These are phyloP conservation scores for Exophiala sp. DNA, from an alignment of 2,329 filamentous ascomycete species.

Conservation along the genomic window DNA sequence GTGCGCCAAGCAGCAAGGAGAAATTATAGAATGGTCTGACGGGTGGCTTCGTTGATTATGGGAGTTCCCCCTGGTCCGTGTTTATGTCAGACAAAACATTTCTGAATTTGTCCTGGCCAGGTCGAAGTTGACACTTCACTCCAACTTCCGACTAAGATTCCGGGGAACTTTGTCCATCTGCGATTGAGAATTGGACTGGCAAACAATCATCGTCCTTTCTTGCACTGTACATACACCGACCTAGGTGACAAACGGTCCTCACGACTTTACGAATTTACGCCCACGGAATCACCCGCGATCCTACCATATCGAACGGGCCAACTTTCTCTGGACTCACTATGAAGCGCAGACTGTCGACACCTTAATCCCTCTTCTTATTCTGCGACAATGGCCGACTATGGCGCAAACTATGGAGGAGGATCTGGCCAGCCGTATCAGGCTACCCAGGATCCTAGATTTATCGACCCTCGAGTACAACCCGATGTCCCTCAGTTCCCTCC, in stretches of 20 bases:
- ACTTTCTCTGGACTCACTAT: constrained; percentile 8
- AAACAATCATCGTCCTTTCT: too few relatives aligned
- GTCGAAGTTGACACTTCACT: not conserved
- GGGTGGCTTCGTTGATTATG: too few relatives aligned
- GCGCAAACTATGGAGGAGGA: constrained; percentile 19
- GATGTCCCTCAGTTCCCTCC: constrained; percentile 12
- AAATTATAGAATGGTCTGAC: too few relatives aligned
- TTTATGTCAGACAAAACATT: not conserved
- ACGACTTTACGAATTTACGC: not conserved
- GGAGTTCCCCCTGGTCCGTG: not conserved
- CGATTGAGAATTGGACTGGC: too few relatives aligned
- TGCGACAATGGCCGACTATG: constrained; percentile 24
- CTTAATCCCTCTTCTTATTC: constrained; percentile 4
- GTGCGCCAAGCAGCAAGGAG: not conserved
- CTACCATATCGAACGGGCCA: not conserved
- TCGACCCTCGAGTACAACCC: constrained; percentile 18
- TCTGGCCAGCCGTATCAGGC: constrained; percentile 17
- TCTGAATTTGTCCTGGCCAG: not conserved
- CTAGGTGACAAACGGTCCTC: not conserved
- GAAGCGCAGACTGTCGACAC: constrained; percentile 17
- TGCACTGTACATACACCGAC: not conserved
- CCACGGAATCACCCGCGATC: not conserved
- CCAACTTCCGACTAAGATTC: not conserved
- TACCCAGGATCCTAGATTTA: constrained; percentile 21
- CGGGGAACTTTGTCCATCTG: not conserved